phyloP scores from a whole-genome alignment of 139 green algal genomes.

The Micractinium sp. region DNA sequence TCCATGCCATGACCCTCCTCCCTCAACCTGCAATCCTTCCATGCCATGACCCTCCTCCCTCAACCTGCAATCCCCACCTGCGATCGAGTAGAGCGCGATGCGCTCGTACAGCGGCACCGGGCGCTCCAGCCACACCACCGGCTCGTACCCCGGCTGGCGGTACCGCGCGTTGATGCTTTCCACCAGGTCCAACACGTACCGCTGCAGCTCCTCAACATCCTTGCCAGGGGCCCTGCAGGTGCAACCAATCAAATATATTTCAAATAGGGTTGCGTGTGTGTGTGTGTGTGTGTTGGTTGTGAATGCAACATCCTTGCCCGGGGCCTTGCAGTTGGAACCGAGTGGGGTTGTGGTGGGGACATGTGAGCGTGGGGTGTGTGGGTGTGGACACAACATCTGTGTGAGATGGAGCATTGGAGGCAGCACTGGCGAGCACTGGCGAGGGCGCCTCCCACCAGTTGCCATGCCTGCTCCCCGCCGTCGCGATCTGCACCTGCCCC shows the following conservation, averaged over 20 bases:
- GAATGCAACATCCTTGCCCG: too few species aligned
- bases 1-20: neutral
- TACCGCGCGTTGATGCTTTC: constrained; percentile 73
- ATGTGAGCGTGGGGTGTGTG: too few species aligned
- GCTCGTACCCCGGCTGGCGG: constrained; percentile 66
- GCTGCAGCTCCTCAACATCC: constrained; percentile 86
- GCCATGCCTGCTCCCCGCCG: neutral
- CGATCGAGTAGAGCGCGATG: constrained; percentile 89
- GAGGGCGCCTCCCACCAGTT: neutral
- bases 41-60: neutral
- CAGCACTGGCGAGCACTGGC: too few species aligned
- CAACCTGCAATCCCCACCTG: constrained; percentile 18
- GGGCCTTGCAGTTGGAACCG: too few species aligned
- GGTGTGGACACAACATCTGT: too few species aligned
- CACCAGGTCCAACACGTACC: constrained; percentile 69
- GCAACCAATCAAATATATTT: neutral
- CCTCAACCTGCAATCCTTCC: neutral
- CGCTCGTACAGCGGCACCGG: constrained; percentile 92
- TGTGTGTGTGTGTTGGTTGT: neutral
- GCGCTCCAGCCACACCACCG: constrained; percentile 89
- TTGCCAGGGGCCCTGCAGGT: constrained; percentile 64
- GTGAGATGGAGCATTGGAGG: too few species aligned
- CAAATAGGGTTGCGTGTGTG: neutral
- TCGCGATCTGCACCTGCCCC: too few species aligned
- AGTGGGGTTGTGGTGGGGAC: too few species aligned